Evolutionary conservation across 2,329 filamentous ascomycete genomes (phyloP), one percentile per base, ranked within the genome.

Genomic region (Sclerotinia subarctica): DNA sequence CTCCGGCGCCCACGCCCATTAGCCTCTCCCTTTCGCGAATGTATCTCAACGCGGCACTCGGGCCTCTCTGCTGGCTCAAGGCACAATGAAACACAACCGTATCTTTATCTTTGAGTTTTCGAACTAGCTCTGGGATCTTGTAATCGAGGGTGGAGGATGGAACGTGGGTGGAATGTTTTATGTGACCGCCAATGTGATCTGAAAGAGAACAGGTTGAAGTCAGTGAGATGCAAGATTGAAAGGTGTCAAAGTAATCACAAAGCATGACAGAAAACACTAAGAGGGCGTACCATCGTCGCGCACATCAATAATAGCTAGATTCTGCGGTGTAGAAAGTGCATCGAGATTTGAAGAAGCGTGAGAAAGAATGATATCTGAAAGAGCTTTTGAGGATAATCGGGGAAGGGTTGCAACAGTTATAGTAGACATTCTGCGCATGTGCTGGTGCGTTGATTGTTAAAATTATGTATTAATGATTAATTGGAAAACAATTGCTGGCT

Each of bases 11-110:
- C 5, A 70, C 72, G 68, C 70, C 70, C 38, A 82, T 68, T 26
- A 82, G 69, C 19, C 84, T 81, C 73, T 90, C 87, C 58, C 88
- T 83, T 80, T 93, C 90, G 47, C 90, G 82, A 70, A 94, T 73
- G 78, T 97, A 98, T 75, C 85, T 84, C 73, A 97, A 80, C 4
- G 95, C 95, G 4, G 94, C 93, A 63, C 86, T 86, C 0, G 95
- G 95, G 0, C 95, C 95, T 0, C 95, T 85, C 80, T 97, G 91
- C 81, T 98, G 95, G 73, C 90, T 94, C 67, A 98, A 82, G 24
- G 92, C 91, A 80, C 95, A 99, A 81, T 99, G 95, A 79, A 99
- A 99, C 1, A 99, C 87, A 19, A 99, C 93, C 15, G 85, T 90
- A 67, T 95, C 87, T 78, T 93, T 93, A 76, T 90, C 88, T 72